Base-by-base conservation (phyloP, 225 moss, liverwort and hornwort genomes). In the Asterella californica region DNA sequence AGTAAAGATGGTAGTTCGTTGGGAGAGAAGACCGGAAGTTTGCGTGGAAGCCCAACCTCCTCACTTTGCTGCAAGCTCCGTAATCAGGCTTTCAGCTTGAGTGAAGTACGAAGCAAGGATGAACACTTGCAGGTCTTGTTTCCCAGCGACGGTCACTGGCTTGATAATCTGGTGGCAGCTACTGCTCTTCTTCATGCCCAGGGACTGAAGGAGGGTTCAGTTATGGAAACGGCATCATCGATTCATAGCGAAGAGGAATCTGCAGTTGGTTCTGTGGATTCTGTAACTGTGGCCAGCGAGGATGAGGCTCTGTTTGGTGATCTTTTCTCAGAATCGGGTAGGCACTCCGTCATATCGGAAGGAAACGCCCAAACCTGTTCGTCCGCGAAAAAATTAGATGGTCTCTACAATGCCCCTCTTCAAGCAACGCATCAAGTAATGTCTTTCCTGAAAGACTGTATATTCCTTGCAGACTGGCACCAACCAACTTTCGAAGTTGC, bases 221-320 rank as follows among this genome's bases (percentile, higher is more conserved):
- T 95, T 60, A 85, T 88, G 77, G 97, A 95, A 87, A 89, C 88
- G 38, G 91, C 92, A 74, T 99, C 93, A 64, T 99, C 99, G 64
- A 91, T 93, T 82, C 99, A 95, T 66, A 99, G 99, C 76, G 99
- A 99, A 83, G 99, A 99, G 85, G 94, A 94, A 73, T 93, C 93
- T 78, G 93, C 89, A 73, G 88, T 88, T 80, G 95, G 95, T 29
- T 93, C 95, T 52, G 83, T 91, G 83, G 99, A 99, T 90, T 94
- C 95, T 83, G 95, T 91, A 21, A 95, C 99, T 76, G 90, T 92
- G n/a, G 95, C 93, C 79, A 99, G 99, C 79, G 99, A 99, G 83
- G 99, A 99, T 86, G 99, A 99, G 87, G 91, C 93, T 45, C 76
- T 99, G 79, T 99, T 99, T 87, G 99, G 99, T 87, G 99, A 99